phyloP scores from a whole-genome alignment of 1,139 yeast species.

The Geotrichum siamense region DNA sequence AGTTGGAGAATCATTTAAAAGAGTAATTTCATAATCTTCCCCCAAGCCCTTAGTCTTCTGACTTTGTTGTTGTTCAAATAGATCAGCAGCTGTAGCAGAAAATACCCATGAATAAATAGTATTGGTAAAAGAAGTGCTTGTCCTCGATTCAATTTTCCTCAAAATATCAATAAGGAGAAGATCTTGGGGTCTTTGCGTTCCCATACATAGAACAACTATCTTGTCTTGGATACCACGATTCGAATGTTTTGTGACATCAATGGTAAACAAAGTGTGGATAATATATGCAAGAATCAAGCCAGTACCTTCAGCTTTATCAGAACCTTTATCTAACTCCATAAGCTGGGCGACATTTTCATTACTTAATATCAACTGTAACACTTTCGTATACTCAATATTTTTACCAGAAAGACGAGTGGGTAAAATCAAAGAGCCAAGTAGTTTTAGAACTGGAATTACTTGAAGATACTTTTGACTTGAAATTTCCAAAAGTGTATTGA shows the following conservation, averaged over 20 bases:
- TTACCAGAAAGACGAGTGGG: slow-evolving; percentile 27
- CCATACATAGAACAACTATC: slow-evolving; percentile 50
- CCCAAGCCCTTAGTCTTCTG: slow-evolving; percentile 7
- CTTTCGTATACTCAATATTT: slow-evolving; percentile 43
- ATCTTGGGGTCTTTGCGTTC: slow-evolving; percentile 58
- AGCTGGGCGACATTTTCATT: slow-evolving; percentile 34
- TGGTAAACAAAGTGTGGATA: slow-evolving; percentile 27
- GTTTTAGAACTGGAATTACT: slow-evolving; percentile 39
- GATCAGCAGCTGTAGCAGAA: slow-evolving; percentile 15
- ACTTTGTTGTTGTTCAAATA: slow-evolving; percentile 13
- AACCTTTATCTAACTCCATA: slow-evolving; percentile 12
- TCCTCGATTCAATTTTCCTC: slow-evolving; percentile 44
- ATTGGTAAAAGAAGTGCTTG: slow-evolving; percentile 16
- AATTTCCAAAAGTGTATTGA: slow-evolving; percentile 67
- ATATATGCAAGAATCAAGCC: slow-evolving; percentile 21
- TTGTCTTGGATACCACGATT: slow-evolving; percentile 43
- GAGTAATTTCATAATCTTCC: slow-evolving; percentile 12
- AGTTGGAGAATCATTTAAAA: slow-evolving; percentile 15
- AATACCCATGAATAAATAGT: slow-evolving; percentile 18
- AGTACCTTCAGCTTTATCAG: slow-evolving; percentile 10
- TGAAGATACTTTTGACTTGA: slow-evolving; percentile 48
- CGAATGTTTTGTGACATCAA: slow-evolving; percentile 45
- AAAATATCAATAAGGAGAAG: slow-evolving; percentile 51
- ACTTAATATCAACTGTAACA: slow-evolving; percentile 59
- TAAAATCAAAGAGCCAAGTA: slow-evolving; percentile 39